Percentiles rank a stretch among this genome's conserved stretches.
phyloP scores from a whole-genome alignment of 2,329 filamentous ascomycete genomes.

The Amphichorda felina region DNA sequence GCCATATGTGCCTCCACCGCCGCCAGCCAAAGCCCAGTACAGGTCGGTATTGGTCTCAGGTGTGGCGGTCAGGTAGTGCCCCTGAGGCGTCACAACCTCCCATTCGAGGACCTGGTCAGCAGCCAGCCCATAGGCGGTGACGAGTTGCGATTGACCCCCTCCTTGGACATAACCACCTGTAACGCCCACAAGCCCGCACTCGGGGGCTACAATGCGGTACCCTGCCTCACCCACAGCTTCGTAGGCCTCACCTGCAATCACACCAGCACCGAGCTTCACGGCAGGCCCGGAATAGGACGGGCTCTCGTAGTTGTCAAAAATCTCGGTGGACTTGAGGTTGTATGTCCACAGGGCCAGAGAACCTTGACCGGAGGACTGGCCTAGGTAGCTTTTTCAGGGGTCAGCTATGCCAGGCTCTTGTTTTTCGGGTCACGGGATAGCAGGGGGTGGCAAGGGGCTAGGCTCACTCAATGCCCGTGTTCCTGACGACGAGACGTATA shows the following conservation, averaged over 20 bases:
- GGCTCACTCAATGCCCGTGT: constrained; percentile 17
- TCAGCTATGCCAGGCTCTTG: neutral
- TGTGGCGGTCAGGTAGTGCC: constrained; percentile 33
- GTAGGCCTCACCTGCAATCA: constrained; percentile 34
- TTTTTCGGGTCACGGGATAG: too few relatives aligned
- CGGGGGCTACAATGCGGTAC: constrained; percentile 38
- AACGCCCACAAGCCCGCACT: constrained; percentile 42
- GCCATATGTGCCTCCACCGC: constrained; percentile 4
- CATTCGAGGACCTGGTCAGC: constrained; percentile 47
- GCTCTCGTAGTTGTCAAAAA: constrained; percentile 24
- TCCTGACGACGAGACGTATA: constrained; percentile 26
- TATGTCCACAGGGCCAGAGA: constrained; percentile 26
- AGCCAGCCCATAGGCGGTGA: constrained; percentile 41
- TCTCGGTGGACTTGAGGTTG: constrained; percentile 25
- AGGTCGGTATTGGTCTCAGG: neutral
- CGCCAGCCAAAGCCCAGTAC: neutral
- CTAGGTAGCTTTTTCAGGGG: constrained; percentile 21
- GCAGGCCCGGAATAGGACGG: constrained; percentile 13
- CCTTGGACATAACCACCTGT: constrained; percentile 50
- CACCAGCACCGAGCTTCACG: constrained; percentile 41
- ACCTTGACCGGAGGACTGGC: constrained; percentile 25
- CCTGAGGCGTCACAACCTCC: constrained; percentile 41
- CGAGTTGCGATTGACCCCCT: constrained; percentile 44
- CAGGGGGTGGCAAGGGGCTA: constrained; percentile 1
- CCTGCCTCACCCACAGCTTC: constrained; percentile 29